phyloP scores from a whole-genome alignment of 1,284 basidiomycete genomes.

The Naganishia cerealis region DNA sequence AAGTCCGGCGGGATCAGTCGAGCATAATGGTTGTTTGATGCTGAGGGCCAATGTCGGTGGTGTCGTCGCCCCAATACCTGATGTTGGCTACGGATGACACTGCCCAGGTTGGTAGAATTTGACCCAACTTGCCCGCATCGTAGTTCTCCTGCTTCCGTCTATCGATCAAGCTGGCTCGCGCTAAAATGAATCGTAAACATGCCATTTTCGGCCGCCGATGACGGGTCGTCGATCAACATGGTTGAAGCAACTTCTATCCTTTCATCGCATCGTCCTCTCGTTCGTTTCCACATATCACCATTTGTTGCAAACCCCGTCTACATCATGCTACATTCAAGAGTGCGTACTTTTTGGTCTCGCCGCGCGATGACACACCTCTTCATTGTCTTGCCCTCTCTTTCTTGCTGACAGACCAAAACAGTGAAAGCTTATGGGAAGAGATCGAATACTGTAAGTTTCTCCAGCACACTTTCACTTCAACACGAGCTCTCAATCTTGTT shows the following conservation, averaged over 20 bases:
- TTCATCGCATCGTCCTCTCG: neutral
- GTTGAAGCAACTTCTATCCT: slow-evolving; percentile 17
- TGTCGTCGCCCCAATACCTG: no score
- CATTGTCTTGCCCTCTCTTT: neutral
- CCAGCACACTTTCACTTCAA: neutral
- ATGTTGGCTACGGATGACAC: neutral
- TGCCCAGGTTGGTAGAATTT: slow-evolving; percentile 7
- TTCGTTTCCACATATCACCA: neutral
- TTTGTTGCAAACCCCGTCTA: neutral
- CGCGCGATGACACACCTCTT: neutral
- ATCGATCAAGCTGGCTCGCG: neutral
- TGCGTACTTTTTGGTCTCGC: neutral
- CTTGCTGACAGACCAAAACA: slow-evolving; percentile 34
- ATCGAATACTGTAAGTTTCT: slow-evolving; percentile 42
- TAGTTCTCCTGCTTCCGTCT: slow-evolving; percentile 2
- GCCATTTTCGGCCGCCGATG: slow-evolving; percentile 12
- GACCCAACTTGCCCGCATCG: slow-evolving; percentile 19
- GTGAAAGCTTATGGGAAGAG: slow-evolving; percentile 51
- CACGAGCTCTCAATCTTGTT: neutral
- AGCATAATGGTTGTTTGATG: neutral
- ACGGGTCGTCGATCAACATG: slow-evolving; percentile 19
- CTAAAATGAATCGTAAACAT: slow-evolving; percentile 11
- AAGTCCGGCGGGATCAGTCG: neutral
- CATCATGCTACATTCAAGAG: slow-evolving; percentile 24
- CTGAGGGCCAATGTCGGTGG: no score